These are phyloP conservation scores for Ophiostoma triangulosporum DNA, from an alignment of 2,329 filamentous ascomycete species.

Conservation along the genomic window DNA sequence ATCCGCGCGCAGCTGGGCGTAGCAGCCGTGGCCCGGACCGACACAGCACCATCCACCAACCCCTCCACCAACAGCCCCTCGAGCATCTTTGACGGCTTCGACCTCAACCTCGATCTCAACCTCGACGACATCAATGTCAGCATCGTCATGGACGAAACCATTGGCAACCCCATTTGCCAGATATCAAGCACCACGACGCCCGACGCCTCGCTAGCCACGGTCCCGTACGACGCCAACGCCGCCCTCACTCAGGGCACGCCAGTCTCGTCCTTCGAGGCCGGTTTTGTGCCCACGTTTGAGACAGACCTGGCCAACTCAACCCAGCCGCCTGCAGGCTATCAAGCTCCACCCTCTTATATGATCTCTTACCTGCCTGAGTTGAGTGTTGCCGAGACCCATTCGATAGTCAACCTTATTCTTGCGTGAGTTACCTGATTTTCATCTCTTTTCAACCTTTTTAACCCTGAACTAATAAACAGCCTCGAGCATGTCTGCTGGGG, in stretches of 20 bases:
- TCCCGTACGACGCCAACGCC: not conserved
- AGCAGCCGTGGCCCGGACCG: not conserved
- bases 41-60: not conserved
- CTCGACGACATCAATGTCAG: slow-evolving; percentile 27
- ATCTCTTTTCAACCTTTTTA: not conserved
- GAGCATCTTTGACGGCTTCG: slow-evolving; percentile 21
- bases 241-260: not conserved
- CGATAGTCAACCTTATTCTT: slow-evolving; percentile 39
- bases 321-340: not conserved
- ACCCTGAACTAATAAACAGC: slow-evolving; percentile 18
- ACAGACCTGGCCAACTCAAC: slow-evolving; percentile 3
- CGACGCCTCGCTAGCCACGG: not conserved
- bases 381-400: slow-evolving; percentile 28
- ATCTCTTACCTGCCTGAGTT: slow-evolving; percentile 16
- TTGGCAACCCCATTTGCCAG: slow-evolving; percentile 30
- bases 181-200: slow-evolving; percentile 18
- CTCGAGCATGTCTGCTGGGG: slow-evolving; percentile 41
- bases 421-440: no score
- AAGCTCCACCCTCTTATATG: not conserved
- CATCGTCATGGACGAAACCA: slow-evolving; percentile 27
- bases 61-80: not conserved
- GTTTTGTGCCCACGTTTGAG: slow-evolving; percentile 4
- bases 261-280: slow-evolving; percentile 2
- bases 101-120: no score
- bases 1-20: slow-evolving; percentile 25